phyloP scores from a whole-genome alignment of 2,329 filamentous ascomycete genomes.

The Cytospora schulzeri region DNA sequence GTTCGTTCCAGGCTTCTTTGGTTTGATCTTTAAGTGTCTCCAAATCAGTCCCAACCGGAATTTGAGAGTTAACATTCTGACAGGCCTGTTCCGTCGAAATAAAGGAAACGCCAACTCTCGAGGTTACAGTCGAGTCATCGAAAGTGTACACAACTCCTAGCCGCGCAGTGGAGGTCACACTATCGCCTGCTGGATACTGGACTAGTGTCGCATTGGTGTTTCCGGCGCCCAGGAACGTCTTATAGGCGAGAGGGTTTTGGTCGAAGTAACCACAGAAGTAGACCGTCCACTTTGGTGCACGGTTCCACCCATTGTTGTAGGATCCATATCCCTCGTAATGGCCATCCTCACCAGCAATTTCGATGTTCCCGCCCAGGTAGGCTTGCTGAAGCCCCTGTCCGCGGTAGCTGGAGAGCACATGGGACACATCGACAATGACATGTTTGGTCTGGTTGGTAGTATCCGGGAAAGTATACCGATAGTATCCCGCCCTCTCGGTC shows the following conservation, averaged over 20 bases:
- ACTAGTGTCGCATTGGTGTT: conserved; percentile 36
- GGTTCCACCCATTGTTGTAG: conserved; percentile 69
- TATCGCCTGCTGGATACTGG: conserved; percentile 38
- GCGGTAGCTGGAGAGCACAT: conserved; percentile 64
- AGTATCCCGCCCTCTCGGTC: conserved; percentile 58
- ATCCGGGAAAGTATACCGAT: conserved; percentile 60
- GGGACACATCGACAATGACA: conserved; percentile 66
- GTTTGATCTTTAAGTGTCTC: conserved; percentile 48
- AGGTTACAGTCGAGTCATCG: conserved; percentile 47
- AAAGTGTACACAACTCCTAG: conserved; percentile 60
- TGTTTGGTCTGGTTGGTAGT: conserved; percentile 41
- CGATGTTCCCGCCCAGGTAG: conserved; percentile 62
- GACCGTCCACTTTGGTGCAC: conserved; percentile 62
- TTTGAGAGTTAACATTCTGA: conserved; percentile 57
- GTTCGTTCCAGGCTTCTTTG: conserved; percentile 59
- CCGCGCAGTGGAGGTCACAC: conserved; percentile 42
- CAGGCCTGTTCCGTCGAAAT: conserved; percentile 66
- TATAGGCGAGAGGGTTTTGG: conserved; percentile 42
- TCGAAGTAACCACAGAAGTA: conserved; percentile 67
- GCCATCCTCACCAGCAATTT: conserved; percentile 50
- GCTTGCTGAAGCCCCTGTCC: conserved; percentile 63
- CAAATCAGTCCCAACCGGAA: conserved; percentile 49
- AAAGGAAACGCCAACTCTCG: conserved; percentile 68
- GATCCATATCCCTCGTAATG: conserved; percentile 63
- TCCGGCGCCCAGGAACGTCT: conserved; percentile 46